These are phyloP conservation scores for Aulographum hederae DNA, from an alignment of 2,329 filamentous ascomycete genomes.

Conservation along the genomic window DNA sequence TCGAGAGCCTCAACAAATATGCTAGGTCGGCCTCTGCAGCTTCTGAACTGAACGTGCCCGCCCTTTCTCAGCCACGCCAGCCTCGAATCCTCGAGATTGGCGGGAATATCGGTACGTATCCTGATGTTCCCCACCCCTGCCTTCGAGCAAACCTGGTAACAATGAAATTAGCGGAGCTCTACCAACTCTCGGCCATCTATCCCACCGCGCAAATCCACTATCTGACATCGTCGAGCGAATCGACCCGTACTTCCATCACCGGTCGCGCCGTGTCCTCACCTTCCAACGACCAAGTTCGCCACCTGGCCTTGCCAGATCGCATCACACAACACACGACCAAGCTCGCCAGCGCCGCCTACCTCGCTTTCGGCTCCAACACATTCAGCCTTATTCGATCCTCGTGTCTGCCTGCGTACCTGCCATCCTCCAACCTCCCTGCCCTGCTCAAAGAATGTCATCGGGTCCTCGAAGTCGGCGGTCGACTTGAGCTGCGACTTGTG, in stretches of 20 bases:
- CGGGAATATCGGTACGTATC: slow-evolving; percentile 19
- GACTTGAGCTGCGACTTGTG: slow-evolving; percentile 41
- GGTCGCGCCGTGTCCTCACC: slow-evolving; percentile 2
- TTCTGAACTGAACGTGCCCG: no score
- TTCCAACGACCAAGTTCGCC: no score
- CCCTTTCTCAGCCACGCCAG: neutral
- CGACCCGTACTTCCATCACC: slow-evolving; percentile 1
- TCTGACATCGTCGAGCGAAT: slow-evolving; percentile 12
- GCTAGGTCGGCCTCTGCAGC: slow-evolving; percentile 7
- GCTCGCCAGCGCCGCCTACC: slow-evolving; percentile 10
- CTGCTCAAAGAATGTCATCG: slow-evolving; percentile 39
- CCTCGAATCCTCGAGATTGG: slow-evolving; percentile 17
- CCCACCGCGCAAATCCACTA: slow-evolving; percentile 18
- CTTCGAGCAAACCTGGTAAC: slow-evolving; percentile 6
- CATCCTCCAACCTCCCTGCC: slow-evolving; percentile 36
- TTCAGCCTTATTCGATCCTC: slow-evolving; percentile 24
- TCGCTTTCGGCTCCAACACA: slow-evolving; percentile 25
- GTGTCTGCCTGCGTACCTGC: slow-evolving; percentile 35
- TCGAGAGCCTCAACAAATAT: slow-evolving; percentile 14
- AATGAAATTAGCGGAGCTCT: slow-evolving; percentile 18
- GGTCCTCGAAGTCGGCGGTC: slow-evolving; percentile 35
- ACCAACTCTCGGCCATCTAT: slow-evolving; percentile 25
- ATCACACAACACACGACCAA: slow-evolving; percentile 13
- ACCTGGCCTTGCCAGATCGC: slow-evolving; percentile 13
- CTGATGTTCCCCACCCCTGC: neutral